Base-by-base conservation (phyloP, 1,284 basidiomycete species). In the Porodaedalea pini region DNA sequence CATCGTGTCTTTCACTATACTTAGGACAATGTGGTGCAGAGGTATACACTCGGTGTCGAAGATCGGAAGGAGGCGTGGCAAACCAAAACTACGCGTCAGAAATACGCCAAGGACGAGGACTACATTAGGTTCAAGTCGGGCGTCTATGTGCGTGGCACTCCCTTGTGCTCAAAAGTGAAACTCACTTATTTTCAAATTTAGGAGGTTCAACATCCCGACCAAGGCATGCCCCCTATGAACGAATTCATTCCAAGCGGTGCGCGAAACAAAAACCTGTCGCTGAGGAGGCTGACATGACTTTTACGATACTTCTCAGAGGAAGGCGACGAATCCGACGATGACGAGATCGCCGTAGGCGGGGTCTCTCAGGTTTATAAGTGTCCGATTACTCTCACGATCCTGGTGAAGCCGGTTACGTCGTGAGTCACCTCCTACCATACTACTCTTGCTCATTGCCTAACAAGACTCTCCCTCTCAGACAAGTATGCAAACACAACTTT, bases 271-370 rank as follows among this genome's bases (percentile, higher is more conserved):
- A 47, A 51, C 43, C 51, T 19, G 57, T 54, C 47, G 25, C 25
- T n/a, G n/a, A n/a, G n/a, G n/a, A n/a, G n/a, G n/a, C n/a, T n/a
- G n/a, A n/a, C n/a, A n/a, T n/a, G n/a, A n/a, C n/a, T n/a, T n/a
- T n/a, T n/a, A n/a, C n/a, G n/a, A n/a, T n/a, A n/a, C n/a, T n/a
- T n/a, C n/a, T 13, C 66, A 86, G 88, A 90, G 77, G 77, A 81
- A 34, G 90, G 83, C 11, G 82, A 79, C 34, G 86, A 88, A 54
- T 67, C 67, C 31, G 86, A 88, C 47, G 87, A 88, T 49, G 88
- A 92, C 37, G 88, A 92, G 7, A 71, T 94, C 21, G 85, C 91
- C 69, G 75, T 93, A 45, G 93, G 92, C 48, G 91, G 90, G 49
- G 78, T 85, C 21, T 88, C 85, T 5, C 89, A 92, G 66, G 85